Evolutionary conservation across 352 stramenopile genomes (phyloP), one percentile per base, ranked within the genome.

Genomic region (Plasmopara viticola): DNA sequence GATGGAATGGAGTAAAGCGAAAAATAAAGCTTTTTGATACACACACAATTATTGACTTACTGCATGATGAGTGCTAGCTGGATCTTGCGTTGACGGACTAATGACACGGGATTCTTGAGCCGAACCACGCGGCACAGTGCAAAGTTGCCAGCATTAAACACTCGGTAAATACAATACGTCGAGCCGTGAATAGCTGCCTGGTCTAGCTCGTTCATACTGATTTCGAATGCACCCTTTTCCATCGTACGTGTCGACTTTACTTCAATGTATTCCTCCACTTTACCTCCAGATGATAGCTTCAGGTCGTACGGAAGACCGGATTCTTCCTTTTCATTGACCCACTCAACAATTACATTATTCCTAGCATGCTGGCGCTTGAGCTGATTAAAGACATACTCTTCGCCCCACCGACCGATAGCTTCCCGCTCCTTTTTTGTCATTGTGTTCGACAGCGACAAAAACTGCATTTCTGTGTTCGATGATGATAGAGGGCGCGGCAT

Each of bases 161-260:
- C 84, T 40, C 84, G 78, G 56, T 92, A 94, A 57, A 94, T 92
- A 47, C 61, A 69, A 68, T 91, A 94, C 28, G 65, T 74, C 12
- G 81, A 90, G 17, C 84, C 84, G 58, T 87, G 79, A 6, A 82
- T 68, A 14, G 67, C 68, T n/a, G 84, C 84, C 48, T 89, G 74
- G 59, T 94, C 81, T 55, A 94, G 60, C 53, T 94, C 84, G 62
- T 94, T 90, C 75, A 91, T 87, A 50, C 79, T 91, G 62, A 94
- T 94, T 75, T 94, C 84, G 43, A 94, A 94, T 51, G 87, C 66
- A 20, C 69, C 67, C 53, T 94, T 94, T 60, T 94, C 84, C 73
- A 87, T 90, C 17, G 82, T 94, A 30, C 82, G 79, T 38, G 84
- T 94, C 34, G 78, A 79, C 50, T 94, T 94, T 40, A 94, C 84